These are phyloP conservation scores for Ustilago trichophora DNA, from an alignment of 1,284 basidiomycete species.

Conservation along the genomic window DNA sequence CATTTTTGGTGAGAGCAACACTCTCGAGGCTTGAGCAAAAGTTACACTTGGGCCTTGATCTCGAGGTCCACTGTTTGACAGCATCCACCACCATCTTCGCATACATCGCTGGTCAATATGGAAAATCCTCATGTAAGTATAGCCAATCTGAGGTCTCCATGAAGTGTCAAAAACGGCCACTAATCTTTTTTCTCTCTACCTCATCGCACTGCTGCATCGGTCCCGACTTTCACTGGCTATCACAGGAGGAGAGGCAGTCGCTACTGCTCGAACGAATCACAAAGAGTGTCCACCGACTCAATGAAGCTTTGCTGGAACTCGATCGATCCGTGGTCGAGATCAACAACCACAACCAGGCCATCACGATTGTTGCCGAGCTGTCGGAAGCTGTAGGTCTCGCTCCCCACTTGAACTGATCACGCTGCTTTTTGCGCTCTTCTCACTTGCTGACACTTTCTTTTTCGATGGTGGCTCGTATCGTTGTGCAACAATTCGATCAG, in stretches of 20 bases:
- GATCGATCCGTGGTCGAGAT: constrained; percentile 75
- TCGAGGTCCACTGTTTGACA: background rate
- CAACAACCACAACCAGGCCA: constrained; percentile 62
- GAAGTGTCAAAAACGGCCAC: too few species aligned
- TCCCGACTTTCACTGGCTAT: too few species aligned
- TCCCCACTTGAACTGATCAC: background rate
- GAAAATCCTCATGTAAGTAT: constrained; percentile 38
- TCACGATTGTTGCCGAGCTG: constrained; percentile 60
- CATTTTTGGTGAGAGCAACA: constrained; percentile 29
- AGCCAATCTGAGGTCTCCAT: too few species aligned
- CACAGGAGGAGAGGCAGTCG: constrained; percentile 88
- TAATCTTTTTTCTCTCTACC: too few species aligned
- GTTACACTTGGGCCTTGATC: constrained; percentile 1
- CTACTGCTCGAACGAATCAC: constrained; percentile 86
- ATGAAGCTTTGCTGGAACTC: constrained; percentile 72
- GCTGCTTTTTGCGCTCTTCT: background rate
- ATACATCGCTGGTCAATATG: constrained; percentile 2
- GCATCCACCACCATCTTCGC: constrained; percentile 6
- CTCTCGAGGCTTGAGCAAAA: too few species aligned
- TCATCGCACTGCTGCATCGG: too few species aligned
- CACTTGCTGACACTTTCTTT: too few species aligned
- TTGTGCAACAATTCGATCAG: too few species aligned
- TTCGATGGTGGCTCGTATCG: too few species aligned
- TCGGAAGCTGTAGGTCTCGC: constrained; percentile 60
- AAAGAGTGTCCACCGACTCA: constrained; percentile 79